Conservation (phyloP, 1,139 yeast genomes). For the Yamadazyma songkhlaensis region DNA sequence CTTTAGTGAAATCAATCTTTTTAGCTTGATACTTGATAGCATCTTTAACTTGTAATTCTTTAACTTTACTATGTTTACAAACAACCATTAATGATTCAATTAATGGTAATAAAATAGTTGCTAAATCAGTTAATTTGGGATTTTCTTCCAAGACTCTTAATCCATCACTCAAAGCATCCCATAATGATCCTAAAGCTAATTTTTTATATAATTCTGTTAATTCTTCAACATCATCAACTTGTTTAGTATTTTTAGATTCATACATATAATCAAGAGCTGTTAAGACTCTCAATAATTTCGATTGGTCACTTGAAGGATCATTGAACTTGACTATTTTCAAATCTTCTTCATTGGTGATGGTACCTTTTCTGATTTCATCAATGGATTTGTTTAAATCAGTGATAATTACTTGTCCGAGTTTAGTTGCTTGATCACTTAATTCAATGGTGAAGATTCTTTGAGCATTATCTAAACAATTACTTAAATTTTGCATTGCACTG, state of each 20-base stretch:
- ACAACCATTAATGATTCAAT: slow-evolving; percentile 95
- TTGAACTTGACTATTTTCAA: slow-evolving; percentile 66
- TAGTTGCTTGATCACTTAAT: slow-evolving; percentile 63
- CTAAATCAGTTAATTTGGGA: slow-evolving; percentile 54
- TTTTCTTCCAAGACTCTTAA: slow-evolving; percentile 57
- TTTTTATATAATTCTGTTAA: slow-evolving; percentile 62
- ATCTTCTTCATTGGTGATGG: slow-evolving; percentile 46
- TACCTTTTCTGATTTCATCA: slow-evolving; percentile 36
- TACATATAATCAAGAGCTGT: slow-evolving; percentile 88
- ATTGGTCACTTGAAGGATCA: slow-evolving; percentile 82
- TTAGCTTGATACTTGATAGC: slow-evolving; percentile 57
- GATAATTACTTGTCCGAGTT: slow-evolving; percentile 56
- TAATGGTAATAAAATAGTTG: slow-evolving; percentile 79
- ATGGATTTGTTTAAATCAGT: slow-evolving; percentile 54
- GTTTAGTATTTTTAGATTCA: slow-evolving; percentile 33
- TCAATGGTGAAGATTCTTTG: slow-evolving; percentile 67
- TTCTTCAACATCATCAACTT: slow-evolving; percentile 39
- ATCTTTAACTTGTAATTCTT: slow-evolving; percentile 61
- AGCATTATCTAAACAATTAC: slow-evolving; percentile 56
- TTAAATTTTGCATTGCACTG: slow-evolving; percentile 77
- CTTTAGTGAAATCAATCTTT: slow-evolving; percentile 64
- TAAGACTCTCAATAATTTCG: slow-evolving; percentile 75
- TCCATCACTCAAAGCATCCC: slow-evolving; percentile 86
- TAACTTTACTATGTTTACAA: slow-evolving; percentile 80
- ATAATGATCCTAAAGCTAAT: slow-evolving; percentile 71